Percentiles rank a stretch among this genome's conserved stretches.
phyloP scores from a whole-genome alignment of 1,139 yeast species.

The Pichia sp. region DNA sequence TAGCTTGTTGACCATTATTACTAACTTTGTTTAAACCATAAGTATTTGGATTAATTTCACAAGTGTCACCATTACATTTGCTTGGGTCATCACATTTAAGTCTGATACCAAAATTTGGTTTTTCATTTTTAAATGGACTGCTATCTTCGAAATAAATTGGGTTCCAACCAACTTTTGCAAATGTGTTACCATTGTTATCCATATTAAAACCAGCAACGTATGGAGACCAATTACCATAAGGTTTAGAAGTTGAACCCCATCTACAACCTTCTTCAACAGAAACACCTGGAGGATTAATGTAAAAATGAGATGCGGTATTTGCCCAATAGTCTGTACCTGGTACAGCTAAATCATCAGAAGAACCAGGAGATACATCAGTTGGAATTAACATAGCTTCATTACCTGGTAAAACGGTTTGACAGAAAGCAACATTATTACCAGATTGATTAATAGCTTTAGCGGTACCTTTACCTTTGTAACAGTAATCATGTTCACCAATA shows the following conservation, averaged over 20 bases:
- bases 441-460: constrained; percentile 54
- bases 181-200: constrained; percentile 63
- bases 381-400: constrained; percentile 93
- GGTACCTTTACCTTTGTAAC: constrained; percentile 73
- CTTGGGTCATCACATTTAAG: constrained; percentile 64
- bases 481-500: constrained; percentile 51
- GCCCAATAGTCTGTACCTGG: constrained; percentile 65
- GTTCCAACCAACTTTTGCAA: constrained; percentile 84
- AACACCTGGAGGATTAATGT: constrained; percentile 82
- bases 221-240: constrained; percentile 88
- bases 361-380: constrained; percentile 50
- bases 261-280: constrained; percentile 70
- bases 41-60: constrained; percentile 70
- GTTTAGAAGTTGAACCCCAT: constrained; percentile 68
- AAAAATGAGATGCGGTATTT: constrained; percentile 77
- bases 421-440: constrained; percentile 60
- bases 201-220: constrained; percentile 87
- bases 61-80: constrained; percentile 67
- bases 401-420: constrained; percentile 92
- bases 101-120: constrained; percentile 67
- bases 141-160: constrained; percentile 66
- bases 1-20: constrained; percentile 32
- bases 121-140: constrained; percentile 45
- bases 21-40: constrained; percentile 50
- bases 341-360: constrained; percentile 58